Percentiles rank a stretch among this genome's conserved stretches.
Evolutionary conservation across 2,329 filamentous ascomycete species (phyloP).

Genomic region (Cryphonectria nitschkei): DNA sequence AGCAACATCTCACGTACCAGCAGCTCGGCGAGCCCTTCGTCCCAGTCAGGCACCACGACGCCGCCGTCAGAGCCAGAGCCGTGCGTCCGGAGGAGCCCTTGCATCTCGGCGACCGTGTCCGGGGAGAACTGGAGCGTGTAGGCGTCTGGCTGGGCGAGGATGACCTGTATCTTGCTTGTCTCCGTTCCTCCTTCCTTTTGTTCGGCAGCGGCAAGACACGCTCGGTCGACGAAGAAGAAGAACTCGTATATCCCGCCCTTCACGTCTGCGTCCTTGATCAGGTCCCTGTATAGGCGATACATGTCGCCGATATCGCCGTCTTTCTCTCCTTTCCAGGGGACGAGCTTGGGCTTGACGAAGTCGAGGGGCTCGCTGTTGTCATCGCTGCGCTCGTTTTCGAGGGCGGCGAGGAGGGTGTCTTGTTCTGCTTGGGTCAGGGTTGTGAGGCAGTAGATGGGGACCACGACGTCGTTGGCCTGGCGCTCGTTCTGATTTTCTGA

Average conservation of each 20-base stretch:
- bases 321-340: neutral
- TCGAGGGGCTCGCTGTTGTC: neutral
- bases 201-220: neutral
- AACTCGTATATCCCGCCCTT: neutral
- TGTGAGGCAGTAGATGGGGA: neutral
- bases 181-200: neutral
- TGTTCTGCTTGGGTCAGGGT: neutral
- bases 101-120: neutral
- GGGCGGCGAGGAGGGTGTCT: neutral
- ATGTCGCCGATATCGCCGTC: neutral
- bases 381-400: neutral
- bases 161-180: neutral
- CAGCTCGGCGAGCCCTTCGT: neutral
- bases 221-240: slow-evolving; percentile 5
- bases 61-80: neutral
- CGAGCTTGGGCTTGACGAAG: neutral
- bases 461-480: neutral
- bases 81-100: neutral
- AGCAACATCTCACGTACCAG: neutral
- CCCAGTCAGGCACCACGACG: neutral
- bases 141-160: neutral
- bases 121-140: neutral
- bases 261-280: neutral
- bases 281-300: neutral
- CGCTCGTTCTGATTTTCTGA: neutral